Evolutionary conservation across 352 stramenopile species (phyloP).

Genomic region (Globisporangium splendens): DNA sequence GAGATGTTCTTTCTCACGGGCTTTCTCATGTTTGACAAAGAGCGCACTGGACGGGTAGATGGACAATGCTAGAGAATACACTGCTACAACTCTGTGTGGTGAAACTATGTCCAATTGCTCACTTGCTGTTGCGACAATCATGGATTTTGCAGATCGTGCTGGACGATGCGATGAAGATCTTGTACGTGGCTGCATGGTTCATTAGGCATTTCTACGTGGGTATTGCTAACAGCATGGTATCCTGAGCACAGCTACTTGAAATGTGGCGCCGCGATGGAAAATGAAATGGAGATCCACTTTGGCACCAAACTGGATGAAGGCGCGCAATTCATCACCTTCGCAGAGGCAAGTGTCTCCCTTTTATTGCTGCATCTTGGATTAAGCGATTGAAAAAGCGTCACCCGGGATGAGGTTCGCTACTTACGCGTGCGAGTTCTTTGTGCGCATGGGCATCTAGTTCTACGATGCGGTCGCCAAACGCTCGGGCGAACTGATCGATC

Average conservation of each 20-base stretch:
- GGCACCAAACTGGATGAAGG: slow-evolving; percentile 58
- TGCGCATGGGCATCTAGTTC: slow-evolving; percentile 31
- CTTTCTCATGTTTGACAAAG: slow-evolving; percentile 83
- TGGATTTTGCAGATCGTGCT: slow-evolving; percentile 46
- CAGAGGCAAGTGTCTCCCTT: no score
- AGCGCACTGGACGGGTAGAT: slow-evolving; percentile 34
- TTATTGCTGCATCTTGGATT: no score
- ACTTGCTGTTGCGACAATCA: not conserved
- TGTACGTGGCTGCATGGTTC: slow-evolving; percentile 34
- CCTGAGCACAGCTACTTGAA: slow-evolving; percentile 50
- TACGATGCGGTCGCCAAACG: slow-evolving; percentile 56
- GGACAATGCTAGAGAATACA: no score
- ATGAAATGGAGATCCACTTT: slow-evolving; percentile 77
- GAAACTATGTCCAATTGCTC: no score
- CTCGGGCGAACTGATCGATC: slow-evolving; percentile 58
- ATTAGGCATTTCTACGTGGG: not conserved
- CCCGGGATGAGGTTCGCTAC: no score
- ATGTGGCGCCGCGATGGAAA: slow-evolving; percentile 73
- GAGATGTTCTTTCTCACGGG: slow-evolving; percentile 83
- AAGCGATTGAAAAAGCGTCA: no score
- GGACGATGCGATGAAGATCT: slow-evolving; percentile 76
- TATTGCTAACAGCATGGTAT: not conserved
- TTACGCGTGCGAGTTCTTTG: no score
- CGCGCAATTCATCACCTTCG: slow-evolving; percentile 58
- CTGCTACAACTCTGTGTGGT: no score